Conservation (phyloP, 768 basidiomycete genomes). For the Lenzites betulinus region DNA sequence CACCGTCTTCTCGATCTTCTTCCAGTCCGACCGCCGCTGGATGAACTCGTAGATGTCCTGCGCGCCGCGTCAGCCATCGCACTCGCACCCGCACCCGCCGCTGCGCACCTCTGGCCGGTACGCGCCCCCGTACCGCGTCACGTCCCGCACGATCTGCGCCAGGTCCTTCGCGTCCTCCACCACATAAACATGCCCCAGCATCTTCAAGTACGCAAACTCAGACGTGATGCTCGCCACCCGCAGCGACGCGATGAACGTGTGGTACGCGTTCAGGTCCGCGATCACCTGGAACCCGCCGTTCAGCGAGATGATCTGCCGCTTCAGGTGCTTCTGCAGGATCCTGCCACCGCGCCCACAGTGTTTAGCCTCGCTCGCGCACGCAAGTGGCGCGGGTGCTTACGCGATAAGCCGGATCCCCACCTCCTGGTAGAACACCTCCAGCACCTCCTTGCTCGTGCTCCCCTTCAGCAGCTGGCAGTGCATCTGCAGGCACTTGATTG, state of each 20-base stretch:
- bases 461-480: constrained; percentile 92
- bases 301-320: constrained; percentile 94
- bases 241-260: constrained; percentile 83
- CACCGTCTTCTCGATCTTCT: constrained; percentile 96
- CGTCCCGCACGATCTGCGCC: constrained; percentile 93
- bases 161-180: constrained; percentile 96
- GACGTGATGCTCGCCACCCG: constrained; percentile 78
- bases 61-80: too few relatives aligned
- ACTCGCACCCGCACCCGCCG: neutral
- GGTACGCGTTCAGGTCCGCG: constrained; percentile 93
- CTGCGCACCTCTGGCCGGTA: constrained; percentile 83
- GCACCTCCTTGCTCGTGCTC: constrained; percentile 92
- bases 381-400: constrained; percentile 16
- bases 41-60: constrained; percentile 96
- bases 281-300: constrained; percentile 95
- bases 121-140: constrained; percentile 92
- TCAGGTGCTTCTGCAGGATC: constrained; percentile 94
- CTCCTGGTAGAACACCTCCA: constrained; percentile 98
- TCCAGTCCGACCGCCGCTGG: constrained; percentile 94
- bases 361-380: too few relatives aligned
- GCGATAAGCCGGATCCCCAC: constrained; percentile 74
- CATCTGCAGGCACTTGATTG: constrained; percentile 83
- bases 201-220: constrained; percentile 93
- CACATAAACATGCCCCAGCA: constrained; percentile 96
- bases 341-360: constrained; percentile 39